Conservation (phyloP, 2,329 filamentous ascomycete species). For the Cercospora janseana region DNA sequence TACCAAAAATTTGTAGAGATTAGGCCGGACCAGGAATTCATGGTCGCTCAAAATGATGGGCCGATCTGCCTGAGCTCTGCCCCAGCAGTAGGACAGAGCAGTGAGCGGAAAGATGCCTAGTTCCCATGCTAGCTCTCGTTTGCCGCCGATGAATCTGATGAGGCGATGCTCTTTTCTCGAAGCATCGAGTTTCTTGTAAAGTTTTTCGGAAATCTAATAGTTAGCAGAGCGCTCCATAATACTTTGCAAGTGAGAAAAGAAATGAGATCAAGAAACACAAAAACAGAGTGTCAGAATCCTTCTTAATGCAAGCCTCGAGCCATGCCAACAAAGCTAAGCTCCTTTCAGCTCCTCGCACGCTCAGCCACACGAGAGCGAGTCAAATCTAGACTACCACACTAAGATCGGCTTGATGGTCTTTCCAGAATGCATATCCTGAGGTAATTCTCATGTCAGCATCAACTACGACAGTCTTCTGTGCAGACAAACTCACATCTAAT, state of each 20-base stretch:
- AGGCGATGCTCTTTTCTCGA: slow-evolving; percentile 7
- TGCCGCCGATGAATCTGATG: slow-evolving; percentile 8
- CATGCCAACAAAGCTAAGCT: not conserved
- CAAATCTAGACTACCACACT: slow-evolving; percentile 32
- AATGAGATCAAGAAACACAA: not conserved
- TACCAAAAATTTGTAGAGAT: slow-evolving; percentile 11
- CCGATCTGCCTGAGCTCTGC: not conserved
- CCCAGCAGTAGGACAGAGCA: slow-evolving; percentile 22
- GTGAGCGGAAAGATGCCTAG: slow-evolving; percentile 7
- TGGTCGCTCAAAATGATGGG: slow-evolving; percentile 12
- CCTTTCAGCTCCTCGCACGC: slow-evolving; percentile 5
- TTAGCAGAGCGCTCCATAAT: slow-evolving; percentile 9
- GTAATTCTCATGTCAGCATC: not conserved
- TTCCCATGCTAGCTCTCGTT: slow-evolving; percentile 13
- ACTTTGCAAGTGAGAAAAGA: too few species aligned
- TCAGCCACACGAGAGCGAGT: not conserved
- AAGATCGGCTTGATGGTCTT: slow-evolving; percentile 42
- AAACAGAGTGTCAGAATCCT: not conserved
- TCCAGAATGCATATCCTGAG: slow-evolving; percentile 40
- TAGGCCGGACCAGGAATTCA: slow-evolving; percentile 10
- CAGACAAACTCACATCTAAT: slow-evolving; percentile 26
- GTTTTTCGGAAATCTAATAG: not conserved
- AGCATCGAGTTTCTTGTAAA: slow-evolving; percentile 1
- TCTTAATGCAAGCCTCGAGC: not conserved
- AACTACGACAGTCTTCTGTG: too few species aligned